Evolutionary conservation across 2,329 filamentous ascomycete species (phyloP).

Genomic region (Sclerotinia minor): DNA sequence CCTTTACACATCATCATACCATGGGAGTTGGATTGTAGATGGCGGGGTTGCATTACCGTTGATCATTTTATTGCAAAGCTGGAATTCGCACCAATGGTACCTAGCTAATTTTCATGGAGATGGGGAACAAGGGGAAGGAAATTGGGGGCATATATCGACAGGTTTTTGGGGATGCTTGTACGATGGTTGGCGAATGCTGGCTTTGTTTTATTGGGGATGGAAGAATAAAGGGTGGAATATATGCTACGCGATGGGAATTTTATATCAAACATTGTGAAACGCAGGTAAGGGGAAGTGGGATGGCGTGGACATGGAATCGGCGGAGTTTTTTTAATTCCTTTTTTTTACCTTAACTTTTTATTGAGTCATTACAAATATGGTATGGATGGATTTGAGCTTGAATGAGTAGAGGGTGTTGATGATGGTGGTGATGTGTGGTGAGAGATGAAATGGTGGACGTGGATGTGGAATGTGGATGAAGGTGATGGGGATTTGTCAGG

Average conservation of each 20-base stretch:
- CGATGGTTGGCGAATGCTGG: constrained; percentile 21
- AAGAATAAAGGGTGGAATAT: constrained; percentile 7
- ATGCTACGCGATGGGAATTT: constrained; percentile 12
- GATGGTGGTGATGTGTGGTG: not conserved
- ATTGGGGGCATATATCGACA: constrained; percentile 15
- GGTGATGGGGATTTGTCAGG: constrained; percentile 5
- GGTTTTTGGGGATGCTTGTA: constrained; percentile 22
- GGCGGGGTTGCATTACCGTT: constrained; percentile 21
- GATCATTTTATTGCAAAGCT: constrained; percentile 15
- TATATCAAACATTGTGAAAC: constrained; percentile 16
- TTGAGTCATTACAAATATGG: constrained; percentile 6
- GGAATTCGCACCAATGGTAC: not conserved
- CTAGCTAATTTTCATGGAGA: constrained; percentile 17
- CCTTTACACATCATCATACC: constrained; percentile 24
- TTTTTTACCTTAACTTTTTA: not conserved
- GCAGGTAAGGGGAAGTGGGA: constrained; percentile 2
- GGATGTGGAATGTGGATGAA: not conserved
- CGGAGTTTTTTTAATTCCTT: constrained; percentile 9
- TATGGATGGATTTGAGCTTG: constrained; percentile 14
- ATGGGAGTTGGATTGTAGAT: constrained; percentile 24
- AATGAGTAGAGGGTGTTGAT: constrained; percentile 11
- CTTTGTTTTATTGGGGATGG: constrained; percentile 17
- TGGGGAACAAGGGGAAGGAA: constrained; percentile 12
- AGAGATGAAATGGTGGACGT: not conserved
- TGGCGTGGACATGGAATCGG: constrained; percentile 12